Conservation (phyloP, 2,329 filamentous ascomycete genomes). For the Periglandula ipomoeae region DNA sequence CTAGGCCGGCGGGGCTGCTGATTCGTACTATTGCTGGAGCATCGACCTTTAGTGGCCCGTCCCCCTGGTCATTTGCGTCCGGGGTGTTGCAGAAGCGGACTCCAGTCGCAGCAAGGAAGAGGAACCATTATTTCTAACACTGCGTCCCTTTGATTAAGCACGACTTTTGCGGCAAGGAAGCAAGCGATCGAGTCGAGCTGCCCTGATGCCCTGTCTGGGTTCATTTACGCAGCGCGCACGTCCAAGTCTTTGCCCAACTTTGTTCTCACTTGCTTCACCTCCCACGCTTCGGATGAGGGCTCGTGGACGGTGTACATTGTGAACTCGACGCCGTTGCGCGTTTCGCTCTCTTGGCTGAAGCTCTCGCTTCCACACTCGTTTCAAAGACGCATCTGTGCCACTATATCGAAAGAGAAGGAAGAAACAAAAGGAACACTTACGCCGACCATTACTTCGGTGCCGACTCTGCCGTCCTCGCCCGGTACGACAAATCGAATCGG, state of each 20-base stretch:
- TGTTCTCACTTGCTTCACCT: background rate
- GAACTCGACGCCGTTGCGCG: too few species aligned
- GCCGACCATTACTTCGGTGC: too few species aligned
- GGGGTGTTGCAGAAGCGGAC: too few species aligned
- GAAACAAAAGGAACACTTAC: background rate
- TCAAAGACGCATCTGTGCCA: background rate
- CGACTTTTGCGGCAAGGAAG: background rate
- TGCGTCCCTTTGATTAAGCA: background rate
- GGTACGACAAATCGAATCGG: background rate
- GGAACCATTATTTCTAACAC: background rate
- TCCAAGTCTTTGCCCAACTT: background rate
- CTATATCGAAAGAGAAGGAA: background rate
- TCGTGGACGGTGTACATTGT: too few species aligned
- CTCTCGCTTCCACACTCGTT: background rate
- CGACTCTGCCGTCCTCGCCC: background rate
- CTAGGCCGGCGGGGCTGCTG: too few species aligned
- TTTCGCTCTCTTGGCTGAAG: too few species aligned
- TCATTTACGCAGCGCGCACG: background rate
- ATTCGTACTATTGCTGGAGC: too few species aligned
- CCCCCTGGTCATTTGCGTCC: too few species aligned
- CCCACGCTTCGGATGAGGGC: background rate
- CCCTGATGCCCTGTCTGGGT: background rate
- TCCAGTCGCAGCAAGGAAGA: too few species aligned
- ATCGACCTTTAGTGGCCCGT: too few species aligned
- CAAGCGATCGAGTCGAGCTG: background rate